phyloP scores from a whole-genome alignment of 202 grass and related monocot genomes.

The Setaria viridis region DNA sequence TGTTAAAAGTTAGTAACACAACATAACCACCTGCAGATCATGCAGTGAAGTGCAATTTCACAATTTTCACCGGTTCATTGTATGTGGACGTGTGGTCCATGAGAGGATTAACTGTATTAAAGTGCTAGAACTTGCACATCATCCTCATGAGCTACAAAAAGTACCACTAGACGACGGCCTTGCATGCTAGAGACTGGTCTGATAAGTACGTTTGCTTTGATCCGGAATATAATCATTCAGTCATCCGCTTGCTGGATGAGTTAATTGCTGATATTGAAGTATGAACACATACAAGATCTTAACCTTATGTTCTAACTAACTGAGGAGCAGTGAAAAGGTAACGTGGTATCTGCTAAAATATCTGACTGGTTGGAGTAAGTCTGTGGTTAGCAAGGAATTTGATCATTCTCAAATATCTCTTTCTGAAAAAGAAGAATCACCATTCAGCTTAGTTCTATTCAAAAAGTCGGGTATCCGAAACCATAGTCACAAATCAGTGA shows the following conservation, averaged over 20 bases:
- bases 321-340: not conserved
- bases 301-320: conserved; percentile 27
- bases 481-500: not conserved
- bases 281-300: conserved; percentile 34
- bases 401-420: not conserved
- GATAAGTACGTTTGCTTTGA: conserved; percentile 34
- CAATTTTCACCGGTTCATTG: not conserved
- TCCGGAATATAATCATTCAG: conserved; percentile 19
- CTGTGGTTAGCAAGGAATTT: not conserved
- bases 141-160: conserved; percentile 30
- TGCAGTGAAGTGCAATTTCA: not conserved
- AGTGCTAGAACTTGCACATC: conserved; percentile 35
- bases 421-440: not conserved
- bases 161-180: conserved; percentile 17
- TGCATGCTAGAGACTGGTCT: conserved; percentile 23
- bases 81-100: conserved; percentile 34
- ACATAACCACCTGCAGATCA: conserved; percentile 17
- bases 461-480: not conserved
- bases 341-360: conserved; percentile 37
- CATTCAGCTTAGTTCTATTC: not conserved
- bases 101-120: conserved; percentile 3
- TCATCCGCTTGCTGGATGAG: conserved; percentile 35
- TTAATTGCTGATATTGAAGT: conserved; percentile 51
- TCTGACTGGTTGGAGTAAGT: not conserved
- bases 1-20: conserved; percentile 1